These are phyloP conservation scores for Middelhovenomyces tepae DNA, from an alignment of 805 yeast genomes.

Conservation along the genomic window DNA sequence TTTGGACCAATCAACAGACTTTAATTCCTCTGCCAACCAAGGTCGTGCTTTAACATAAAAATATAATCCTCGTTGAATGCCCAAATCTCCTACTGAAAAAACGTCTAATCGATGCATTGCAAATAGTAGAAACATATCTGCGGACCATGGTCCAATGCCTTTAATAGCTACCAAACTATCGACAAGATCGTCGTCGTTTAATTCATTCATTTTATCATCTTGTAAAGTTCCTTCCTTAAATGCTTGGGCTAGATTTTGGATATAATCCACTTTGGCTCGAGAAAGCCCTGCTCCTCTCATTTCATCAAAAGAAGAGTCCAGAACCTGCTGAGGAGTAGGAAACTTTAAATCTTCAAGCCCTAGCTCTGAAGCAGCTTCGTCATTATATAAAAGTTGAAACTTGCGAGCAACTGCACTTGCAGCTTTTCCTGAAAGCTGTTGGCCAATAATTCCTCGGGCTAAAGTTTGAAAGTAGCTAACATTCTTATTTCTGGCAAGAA, in stretches of 20 bases:
- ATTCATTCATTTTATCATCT: constrained; percentile 19
- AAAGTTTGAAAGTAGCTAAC: too few relatives aligned
- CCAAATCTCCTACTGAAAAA: constrained; percentile 68
- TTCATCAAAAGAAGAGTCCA: constrained; percentile 34
- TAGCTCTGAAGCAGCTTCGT: constrained; percentile 3
- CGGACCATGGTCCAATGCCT: constrained; percentile 58
- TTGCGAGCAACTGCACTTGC: constrained; percentile 54
- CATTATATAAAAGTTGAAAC: constrained; percentile 27
- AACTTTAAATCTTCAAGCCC: constrained; percentile 20
- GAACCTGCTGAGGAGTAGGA: constrained; percentile 47
- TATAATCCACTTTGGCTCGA: constrained; percentile 54
- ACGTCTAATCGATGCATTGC: constrained; percentile 59
- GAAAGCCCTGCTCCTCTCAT: constrained; percentile 64
- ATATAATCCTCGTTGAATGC: constrained; percentile 74
- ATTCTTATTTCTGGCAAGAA: too few relatives aligned
- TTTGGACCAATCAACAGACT: constrained; percentile 16
- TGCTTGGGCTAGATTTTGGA: constrained; percentile 47
- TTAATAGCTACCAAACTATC: constrained; percentile 24
- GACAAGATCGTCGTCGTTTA: constrained; percentile 26
- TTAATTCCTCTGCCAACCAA: constrained; percentile 33
- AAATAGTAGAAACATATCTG: constrained; percentile 76
- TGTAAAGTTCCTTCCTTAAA: constrained; percentile 18
- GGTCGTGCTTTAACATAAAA: constrained; percentile 41
- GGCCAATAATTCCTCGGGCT: constrained; percentile 24
- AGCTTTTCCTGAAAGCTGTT: constrained; percentile 52